Base-by-base conservation (phyloP, 805 yeast species). In the Yarrowia sp. region DNA sequence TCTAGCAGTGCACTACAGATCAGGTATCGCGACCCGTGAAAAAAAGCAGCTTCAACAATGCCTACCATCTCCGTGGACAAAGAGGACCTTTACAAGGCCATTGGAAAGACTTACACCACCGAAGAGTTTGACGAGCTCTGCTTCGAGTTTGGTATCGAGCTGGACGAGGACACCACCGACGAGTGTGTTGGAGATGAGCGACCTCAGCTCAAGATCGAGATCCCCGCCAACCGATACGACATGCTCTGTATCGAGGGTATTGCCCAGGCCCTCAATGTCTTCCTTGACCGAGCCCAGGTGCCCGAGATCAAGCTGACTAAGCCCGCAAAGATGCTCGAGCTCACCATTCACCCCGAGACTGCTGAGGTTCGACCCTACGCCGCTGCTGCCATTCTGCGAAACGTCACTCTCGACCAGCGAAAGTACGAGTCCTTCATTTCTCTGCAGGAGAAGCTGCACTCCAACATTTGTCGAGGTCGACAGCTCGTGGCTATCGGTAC, bases 401-500 rank as follows among this genome's bases (percentile, higher is more conserved):
- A 89, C 68, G 84, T 95, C 69, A 82, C 80, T 51, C 92, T 95
- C 77, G 89, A 88, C 66, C 88, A 87, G 74, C 85, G 96, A 77
- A 81, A 89, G 14, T 95, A 96, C 76, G 96, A 92, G 66, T 92
- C 98, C 5, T 95, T 95, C 81, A 93, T 95, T 73, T 88, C 96
- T 33, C 81, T 95, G 72, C 99, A 95, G 79, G 99, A 95, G 77
- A 95, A 95, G 78, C 82, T 95, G 70, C 99, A 95, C 79, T 81
- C 96, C 68, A 95, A 95, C 76, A 80, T 95, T 73, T 93, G 99
- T 78, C 93, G 99, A 81, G 90, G 93, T 78, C 90, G 99, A 83
- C 88, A 97, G 38, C 83, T 95, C 71, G 99, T 95, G 65, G 98
- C 99, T 60, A 92, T 93, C 83, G 99, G 99, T 72, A 95, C 99